phyloP scores from a whole-genome alignment of 169 alveolate species.

The Cyclospora cayetanensis region DNA sequence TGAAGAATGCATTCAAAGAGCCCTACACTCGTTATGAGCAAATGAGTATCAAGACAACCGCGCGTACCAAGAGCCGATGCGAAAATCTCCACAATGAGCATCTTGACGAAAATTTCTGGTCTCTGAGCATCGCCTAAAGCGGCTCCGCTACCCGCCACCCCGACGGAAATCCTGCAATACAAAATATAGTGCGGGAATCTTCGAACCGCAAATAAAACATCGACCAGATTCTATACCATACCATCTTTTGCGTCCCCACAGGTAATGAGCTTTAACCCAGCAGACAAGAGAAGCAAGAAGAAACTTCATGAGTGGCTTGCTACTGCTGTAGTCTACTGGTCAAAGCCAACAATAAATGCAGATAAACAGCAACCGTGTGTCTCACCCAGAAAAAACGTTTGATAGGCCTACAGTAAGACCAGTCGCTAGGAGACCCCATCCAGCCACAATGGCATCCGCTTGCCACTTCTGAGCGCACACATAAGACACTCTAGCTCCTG shows the following conservation, averaged over 20 bases:
- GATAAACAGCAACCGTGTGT: constrained; percentile 5
- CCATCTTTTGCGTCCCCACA: neutral
- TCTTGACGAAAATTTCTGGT: constrained; percentile 98
- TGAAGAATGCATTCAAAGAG: too few species aligned
- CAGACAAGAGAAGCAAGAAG: neutral
- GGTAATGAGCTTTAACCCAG: neutral
- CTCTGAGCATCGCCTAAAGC: constrained; percentile 99
- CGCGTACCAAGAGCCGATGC: constrained; percentile 97
- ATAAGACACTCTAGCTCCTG: neutral
- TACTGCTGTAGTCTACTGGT: neutral
- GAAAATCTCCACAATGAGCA: constrained; percentile 98
- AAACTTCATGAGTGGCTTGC: neutral
- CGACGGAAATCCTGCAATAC: constrained; percentile 93
- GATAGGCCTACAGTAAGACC: constrained; percentile 99
- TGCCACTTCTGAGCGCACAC: constrained; percentile 77
- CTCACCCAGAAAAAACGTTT: constrained; percentile 97
- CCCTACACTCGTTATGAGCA: too few species aligned
- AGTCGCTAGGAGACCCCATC: constrained; percentile 96
- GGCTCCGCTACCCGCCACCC: constrained; percentile 99
- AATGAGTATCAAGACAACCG: too few species aligned
- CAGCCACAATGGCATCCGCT: constrained; percentile 81
- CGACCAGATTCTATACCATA: neutral
- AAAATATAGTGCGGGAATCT: neutral
- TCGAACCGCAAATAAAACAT: neutral
- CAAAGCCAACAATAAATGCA: neutral